Percentiles rank a stretch among this genome's conserved stretches.
Evolutionary conservation across 805 yeast species (phyloP).

Genomic region (Monosporozyma yasuniensis): DNA sequence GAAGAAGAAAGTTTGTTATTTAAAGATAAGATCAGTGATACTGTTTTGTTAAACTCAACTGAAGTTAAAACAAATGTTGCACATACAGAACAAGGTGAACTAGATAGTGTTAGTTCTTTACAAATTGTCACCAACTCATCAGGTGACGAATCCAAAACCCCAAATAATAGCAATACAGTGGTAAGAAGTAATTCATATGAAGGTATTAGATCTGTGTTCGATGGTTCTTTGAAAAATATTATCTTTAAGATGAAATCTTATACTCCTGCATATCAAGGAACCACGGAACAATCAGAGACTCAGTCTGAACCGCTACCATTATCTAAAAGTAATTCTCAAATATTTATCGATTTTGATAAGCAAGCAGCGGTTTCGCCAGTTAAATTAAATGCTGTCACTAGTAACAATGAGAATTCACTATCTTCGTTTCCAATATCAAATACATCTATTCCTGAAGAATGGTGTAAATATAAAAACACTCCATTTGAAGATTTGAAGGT

Average conservation of each 20-base stretch:
- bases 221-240: slow-evolving; percentile 24
- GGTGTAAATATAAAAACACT: slow-evolving; percentile 17
- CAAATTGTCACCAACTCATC: neutral
- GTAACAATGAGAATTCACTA: slow-evolving; percentile 1
- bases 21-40: slow-evolving; percentile 15
- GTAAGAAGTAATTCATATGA: slow-evolving; percentile 21
- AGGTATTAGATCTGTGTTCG: slow-evolving; percentile 23
- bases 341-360: slow-evolving; percentile 11
- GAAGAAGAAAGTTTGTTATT: slow-evolving; percentile 11
- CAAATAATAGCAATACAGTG: neutral
- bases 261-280: slow-evolving; percentile 19
- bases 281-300: neutral
- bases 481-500: slow-evolving; percentile 27
- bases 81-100: neutral
- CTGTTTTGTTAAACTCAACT: slow-evolving; percentile 13
- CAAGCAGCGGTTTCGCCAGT: neutral
- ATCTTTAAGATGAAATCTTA: slow-evolving; percentile 26
- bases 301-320: slow-evolving; percentile 8
- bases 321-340: slow-evolving; percentile 14
- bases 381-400: neutral
- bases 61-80: neutral
- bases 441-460: slow-evolving; percentile 10
- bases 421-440: slow-evolving; percentile 4
- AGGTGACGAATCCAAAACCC: neutral
- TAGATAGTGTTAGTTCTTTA: neutral